A percentile compares a stretch with the other conserved stretches of the same genome.
Evolutionary conservation across 257 asterid genomes (phyloP).

Genomic region (Eustoma russellianum): DNA sequence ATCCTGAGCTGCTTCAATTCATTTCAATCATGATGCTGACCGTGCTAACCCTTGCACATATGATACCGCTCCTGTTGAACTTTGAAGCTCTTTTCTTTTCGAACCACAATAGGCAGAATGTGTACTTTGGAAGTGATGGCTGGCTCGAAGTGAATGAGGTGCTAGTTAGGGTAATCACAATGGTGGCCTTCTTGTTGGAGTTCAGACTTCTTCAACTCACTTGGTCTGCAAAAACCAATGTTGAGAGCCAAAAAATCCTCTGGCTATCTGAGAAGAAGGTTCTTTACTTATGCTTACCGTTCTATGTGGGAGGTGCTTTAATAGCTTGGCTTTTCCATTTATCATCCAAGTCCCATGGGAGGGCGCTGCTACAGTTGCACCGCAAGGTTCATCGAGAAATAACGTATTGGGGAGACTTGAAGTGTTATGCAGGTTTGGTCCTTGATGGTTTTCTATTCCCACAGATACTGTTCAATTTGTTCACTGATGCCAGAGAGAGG

Average conservation of each 20-base stretch:
- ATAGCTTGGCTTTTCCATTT: conserved; percentile 55
- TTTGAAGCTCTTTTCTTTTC: conserved; percentile 69
- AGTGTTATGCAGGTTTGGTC: conserved; percentile 60
- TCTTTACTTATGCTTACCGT: conserved; percentile 50
- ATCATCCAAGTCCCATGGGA: conserved; percentile 30
- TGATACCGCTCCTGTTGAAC: conserved; percentile 70
- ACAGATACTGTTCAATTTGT: conserved; percentile 60
- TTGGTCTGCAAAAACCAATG: conserved; percentile 62
- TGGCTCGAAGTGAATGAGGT: conserved; percentile 88
- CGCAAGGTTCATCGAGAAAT: conserved; percentile 9
- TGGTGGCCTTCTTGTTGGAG: conserved; percentile 86
- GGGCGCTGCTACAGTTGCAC: conserved; percentile 11
- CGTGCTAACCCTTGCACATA: conserved; percentile 63
- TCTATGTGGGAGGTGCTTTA: conserved; percentile 57
- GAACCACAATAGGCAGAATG: conserved; percentile 36
- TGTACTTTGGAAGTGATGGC: conserved; percentile 53
- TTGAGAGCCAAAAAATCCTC: conserved; percentile 27
- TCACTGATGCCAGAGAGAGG: conserved; percentile 39
- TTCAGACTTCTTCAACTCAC: conserved; percentile 66
- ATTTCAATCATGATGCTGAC: conserved; percentile 58
- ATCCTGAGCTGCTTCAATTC: conserved; percentile 45
- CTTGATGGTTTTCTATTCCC: conserved; percentile 80
- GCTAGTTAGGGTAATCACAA: conserved; percentile 71
- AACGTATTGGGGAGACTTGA: conserved; percentile 59
- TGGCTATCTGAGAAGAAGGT: conserved; percentile 72